These are phyloP conservation scores for Saturnispora silvae DNA, from an alignment of 805 yeast species.

Conservation along the genomic window DNA sequence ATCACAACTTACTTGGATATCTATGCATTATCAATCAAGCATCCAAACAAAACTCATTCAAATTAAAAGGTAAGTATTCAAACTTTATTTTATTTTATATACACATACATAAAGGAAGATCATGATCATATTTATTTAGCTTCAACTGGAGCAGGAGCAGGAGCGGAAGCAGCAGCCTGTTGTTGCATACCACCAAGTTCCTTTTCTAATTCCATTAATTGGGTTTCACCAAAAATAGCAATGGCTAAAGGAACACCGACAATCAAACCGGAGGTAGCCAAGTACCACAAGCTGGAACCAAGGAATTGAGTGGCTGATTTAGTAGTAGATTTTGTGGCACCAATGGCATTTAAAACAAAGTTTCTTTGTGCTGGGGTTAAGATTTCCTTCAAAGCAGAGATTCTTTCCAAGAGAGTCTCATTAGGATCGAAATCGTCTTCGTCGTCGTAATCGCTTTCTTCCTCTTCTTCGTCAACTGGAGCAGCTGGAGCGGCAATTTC, in stretches of 20 bases:
- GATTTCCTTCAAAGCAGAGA: slow-evolving; percentile 84
- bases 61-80: not conserved
- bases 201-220: slow-evolving; percentile 87
- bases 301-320: slow-evolving; percentile 42
- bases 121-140: slow-evolving; percentile 3
- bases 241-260: slow-evolving; percentile 89
- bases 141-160: slow-evolving; percentile 11
- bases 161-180: slow-evolving; percentile 10
- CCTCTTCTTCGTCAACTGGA: slow-evolving; percentile 24
- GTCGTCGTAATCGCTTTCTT: slow-evolving; percentile 41
- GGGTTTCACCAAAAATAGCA: slow-evolving; percentile 86
- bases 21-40: slow-evolving; percentile 75
- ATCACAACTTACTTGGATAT: slow-evolving; percentile 77
- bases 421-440: slow-evolving; percentile 73
- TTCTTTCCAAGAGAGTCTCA: slow-evolving; percentile 80
- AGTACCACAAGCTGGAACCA: slow-evolving; percentile 75
- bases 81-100: too few species aligned
- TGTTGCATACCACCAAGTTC: slow-evolving; percentile 38
- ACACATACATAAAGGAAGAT: too few species aligned
- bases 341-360: slow-evolving; percentile 21
- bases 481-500: slow-evolving; percentile 27
- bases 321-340: slow-evolving; percentile 31
- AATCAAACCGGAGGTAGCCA: slow-evolving; percentile 73
- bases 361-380: slow-evolving; percentile 81
- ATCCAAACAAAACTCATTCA: slow-evolving; percentile 36